These are phyloP conservation scores for Antrodiella citrinella DNA, from an alignment of 768 basidiomycete species.

Conservation along the genomic window DNA sequence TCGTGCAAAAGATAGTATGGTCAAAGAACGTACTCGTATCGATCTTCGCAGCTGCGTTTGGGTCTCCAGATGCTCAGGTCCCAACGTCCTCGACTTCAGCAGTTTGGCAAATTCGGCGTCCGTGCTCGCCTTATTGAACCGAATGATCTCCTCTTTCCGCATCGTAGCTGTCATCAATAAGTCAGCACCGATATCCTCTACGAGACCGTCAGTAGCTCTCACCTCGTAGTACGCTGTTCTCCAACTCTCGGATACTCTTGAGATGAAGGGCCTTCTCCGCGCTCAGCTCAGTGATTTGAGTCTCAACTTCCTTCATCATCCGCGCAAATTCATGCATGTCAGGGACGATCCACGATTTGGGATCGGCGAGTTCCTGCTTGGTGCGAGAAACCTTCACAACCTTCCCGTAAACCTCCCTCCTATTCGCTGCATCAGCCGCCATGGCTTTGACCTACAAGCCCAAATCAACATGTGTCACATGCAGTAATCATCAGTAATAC, in stretches of 20 bases:
- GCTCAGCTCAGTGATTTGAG: constrained; percentile 45
- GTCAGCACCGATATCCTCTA: not conserved
- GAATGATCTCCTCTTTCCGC: constrained; percentile 72
- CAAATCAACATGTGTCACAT: constrained; percentile 1
- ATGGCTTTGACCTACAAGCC: constrained; percentile 33
- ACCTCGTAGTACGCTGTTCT: constrained; percentile 66
- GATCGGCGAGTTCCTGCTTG: constrained; percentile 38
- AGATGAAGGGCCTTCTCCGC: constrained; percentile 32
- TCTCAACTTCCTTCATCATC: constrained; percentile 36
- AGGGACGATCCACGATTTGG: constrained; percentile 43
- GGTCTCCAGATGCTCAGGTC: constrained; percentile 81
- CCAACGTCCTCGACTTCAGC: constrained; percentile 34
- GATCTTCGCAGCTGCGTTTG: constrained; percentile 68
- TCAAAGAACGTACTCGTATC: constrained; percentile 47
- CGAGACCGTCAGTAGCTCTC: constrained; percentile 9
- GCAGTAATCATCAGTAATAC: constrained; percentile 16
- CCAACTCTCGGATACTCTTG: constrained; percentile 44
- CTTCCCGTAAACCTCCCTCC: constrained; percentile 28
- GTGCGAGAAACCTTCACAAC: constrained; percentile 31
- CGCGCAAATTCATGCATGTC: constrained; percentile 47
- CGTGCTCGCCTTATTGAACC: constrained; percentile 69
- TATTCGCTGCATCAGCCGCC: constrained; percentile 31
- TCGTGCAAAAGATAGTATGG: constrained; percentile 1
- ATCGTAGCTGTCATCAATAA: constrained; percentile 50
- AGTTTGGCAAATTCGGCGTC: constrained; percentile 65